Evolutionary conservation across 2,329 filamentous ascomycete genomes (phyloP).

Genomic region (Sordariomycetes sp.): DNA sequence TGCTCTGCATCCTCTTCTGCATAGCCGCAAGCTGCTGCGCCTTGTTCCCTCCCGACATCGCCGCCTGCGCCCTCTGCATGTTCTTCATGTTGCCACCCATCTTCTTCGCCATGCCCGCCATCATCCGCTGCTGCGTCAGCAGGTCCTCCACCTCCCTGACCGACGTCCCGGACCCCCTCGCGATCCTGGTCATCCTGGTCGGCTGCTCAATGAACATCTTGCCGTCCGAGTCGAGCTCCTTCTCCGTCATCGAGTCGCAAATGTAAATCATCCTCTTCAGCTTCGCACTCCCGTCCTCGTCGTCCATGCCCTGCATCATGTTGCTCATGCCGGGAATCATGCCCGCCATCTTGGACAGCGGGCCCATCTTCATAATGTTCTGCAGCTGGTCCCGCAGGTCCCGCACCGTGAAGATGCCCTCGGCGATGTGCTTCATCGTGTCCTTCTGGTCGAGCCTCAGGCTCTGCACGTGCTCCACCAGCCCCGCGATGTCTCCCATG

Average conservation of each 20-base stretch:
- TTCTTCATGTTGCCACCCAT: slow-evolving; percentile 98
- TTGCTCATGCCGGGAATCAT: slow-evolving; percentile 95
- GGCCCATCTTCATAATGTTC: slow-evolving; percentile 99
- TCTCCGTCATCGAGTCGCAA: slow-evolving; percentile 94
- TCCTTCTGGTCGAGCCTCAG: slow-evolving; percentile 96
- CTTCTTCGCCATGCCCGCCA: slow-evolving; percentile 98
- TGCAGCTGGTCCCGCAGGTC: slow-evolving; percentile 90
- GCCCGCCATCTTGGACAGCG: slow-evolving; percentile 89
- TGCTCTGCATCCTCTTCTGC: slow-evolving; percentile 88
- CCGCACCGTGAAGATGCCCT: slow-evolving; percentile 90
- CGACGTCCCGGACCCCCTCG: slow-evolving; percentile 76
- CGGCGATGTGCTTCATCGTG: slow-evolving; percentile 96
- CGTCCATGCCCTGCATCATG: slow-evolving; percentile 93
- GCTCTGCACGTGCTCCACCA: slow-evolving; percentile 93
- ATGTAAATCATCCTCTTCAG: slow-evolving; percentile 98
- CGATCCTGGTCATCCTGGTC: slow-evolving; percentile 82
- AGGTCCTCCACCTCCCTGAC: slow-evolving; percentile 92
- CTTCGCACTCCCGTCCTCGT: slow-evolving; percentile 88
- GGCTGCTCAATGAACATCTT: slow-evolving; percentile 91
- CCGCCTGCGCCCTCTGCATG: slow-evolving; percentile 85
- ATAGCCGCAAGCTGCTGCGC: slow-evolving; percentile 90
- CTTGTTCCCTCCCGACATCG: slow-evolving; percentile 83
- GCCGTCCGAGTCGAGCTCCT: slow-evolving; percentile 89
- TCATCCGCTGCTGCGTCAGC: slow-evolving; percentile 96
- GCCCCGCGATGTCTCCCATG: slow-evolving; percentile 91